Conservation (phyloP, 768 basidiomycete genomes). For the Lactarius hatsudake region DNA sequence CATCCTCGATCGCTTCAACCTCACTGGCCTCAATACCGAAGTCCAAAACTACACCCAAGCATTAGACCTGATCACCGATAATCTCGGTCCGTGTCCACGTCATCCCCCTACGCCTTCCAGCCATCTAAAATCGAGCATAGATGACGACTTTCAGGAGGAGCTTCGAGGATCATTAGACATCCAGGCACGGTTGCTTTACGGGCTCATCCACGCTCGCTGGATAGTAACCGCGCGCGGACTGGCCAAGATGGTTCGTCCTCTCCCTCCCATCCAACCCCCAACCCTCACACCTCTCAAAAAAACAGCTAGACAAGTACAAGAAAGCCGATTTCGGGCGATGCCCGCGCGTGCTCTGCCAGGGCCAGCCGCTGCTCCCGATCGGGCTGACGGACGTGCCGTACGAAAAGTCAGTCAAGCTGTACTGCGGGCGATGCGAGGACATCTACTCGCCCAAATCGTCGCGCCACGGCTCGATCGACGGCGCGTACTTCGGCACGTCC, state of each 20-base stretch:
- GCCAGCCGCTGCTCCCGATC: constrained; percentile 93
- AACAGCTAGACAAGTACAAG: constrained; percentile 93
- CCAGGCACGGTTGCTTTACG: constrained; percentile 90
- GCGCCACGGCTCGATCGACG: constrained; percentile 95
- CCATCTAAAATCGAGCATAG: constrained; percentile 39
- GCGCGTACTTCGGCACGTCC: constrained; percentile 97
- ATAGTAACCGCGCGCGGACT: constrained; percentile 93
- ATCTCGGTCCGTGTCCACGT: constrained; percentile 61
- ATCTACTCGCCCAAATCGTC: constrained; percentile 98
- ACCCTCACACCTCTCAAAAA: background rate
- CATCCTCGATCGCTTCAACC: constrained; percentile 96
- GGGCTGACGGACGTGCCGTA: constrained; percentile 97
- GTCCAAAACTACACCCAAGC: constrained; percentile 94
- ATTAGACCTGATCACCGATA: constrained; percentile 93
- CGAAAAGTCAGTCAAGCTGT: constrained; percentile 98
- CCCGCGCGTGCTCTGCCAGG: constrained; percentile 93
- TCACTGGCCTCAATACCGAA: constrained; percentile 95
- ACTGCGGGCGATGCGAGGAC: constrained; percentile 98
- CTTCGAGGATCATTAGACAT: constrained; percentile 88
- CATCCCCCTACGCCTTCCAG: background rate
- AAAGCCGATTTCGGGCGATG: constrained; percentile 98
- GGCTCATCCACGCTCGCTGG: constrained; percentile 95
- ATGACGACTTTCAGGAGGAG: constrained; percentile 95
- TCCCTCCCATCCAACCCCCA: background rate
- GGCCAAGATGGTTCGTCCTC: constrained; percentile 78